phyloP scores from a whole-genome alignment of 139 green algal species.

The Chlorella sp. region DNA sequence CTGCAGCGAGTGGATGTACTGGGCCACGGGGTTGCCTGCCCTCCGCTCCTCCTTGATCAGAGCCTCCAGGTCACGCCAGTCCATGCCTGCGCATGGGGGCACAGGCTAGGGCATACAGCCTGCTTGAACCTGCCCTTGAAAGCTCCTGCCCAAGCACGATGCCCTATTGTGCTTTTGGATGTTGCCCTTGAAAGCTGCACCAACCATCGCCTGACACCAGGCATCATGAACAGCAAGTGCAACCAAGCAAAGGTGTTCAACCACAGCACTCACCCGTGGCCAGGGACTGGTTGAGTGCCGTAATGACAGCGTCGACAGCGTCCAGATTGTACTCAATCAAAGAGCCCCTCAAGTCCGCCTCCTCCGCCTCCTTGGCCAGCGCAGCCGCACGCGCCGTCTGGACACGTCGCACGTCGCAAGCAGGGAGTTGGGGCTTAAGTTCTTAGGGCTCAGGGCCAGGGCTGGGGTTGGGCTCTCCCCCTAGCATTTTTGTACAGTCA shows the following conservation, averaged over 20 bases:
- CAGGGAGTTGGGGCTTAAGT: no score
- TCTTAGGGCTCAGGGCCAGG: no score
- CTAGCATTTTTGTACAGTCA: no score
- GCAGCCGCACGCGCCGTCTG: constrained; percentile 52
- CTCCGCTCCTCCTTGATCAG: constrained; percentile 68
- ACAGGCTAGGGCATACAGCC: no score
- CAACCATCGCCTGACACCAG: no score
- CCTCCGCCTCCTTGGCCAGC: constrained; percentile 57
- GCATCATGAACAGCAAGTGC: no score
- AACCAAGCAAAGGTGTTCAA: no score
- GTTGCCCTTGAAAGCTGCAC: no score
- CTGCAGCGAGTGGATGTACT: constrained; percentile 63
- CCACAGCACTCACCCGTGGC: constrained; percentile 37
- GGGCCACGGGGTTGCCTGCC: constrained; percentile 88
- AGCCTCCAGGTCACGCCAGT: constrained; percentile 79
- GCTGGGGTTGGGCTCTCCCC: no score
- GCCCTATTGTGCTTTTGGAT: no score
- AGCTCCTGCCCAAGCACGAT: no score
- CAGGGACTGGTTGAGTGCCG: constrained; percentile 74
- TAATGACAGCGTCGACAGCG: constrained; percentile 79
- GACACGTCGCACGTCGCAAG: no score
- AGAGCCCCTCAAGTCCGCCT: constrained; percentile 25
- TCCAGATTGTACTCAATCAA: constrained; percentile 82
- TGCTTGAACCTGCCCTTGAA: neutral
- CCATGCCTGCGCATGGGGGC: constrained; percentile 57